Base-by-base conservation (phyloP, 164 flowering plant genomes). In the Annona squamosa region DNA sequence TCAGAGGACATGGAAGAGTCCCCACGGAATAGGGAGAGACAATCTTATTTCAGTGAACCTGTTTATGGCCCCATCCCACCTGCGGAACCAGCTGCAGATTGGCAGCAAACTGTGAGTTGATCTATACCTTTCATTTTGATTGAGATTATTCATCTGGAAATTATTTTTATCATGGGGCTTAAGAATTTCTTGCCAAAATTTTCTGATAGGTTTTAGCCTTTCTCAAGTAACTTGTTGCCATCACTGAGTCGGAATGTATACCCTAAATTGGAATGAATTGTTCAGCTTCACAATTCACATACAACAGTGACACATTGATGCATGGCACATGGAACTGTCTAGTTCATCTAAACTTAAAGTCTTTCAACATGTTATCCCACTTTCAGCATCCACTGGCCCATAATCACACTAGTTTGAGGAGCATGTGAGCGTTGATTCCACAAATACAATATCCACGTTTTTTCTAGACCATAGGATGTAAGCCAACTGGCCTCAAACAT, bases 1-100 rank as follows among this genome's bases (percentile, higher is more conserved):
- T 89, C 90, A 2, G 98, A 95, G 80, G 98, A 95, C 73, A 95
- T 95, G 99, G 97, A 93, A 75, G 98, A 93, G 84, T 95, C 99
- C 75, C 99, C 99, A 56, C 81, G 87, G 59, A 85, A 82, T 65
- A 88, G 83, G 84, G 99, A 91, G 78, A 85, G 77, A 62, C 75
- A 69, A 65, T 76, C 95, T 13, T 92, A 94, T 79, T 90, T 92
- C 78, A 75, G 43, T 66, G 97, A 90, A 77, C 94, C 98, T 77
- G 90, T 79, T 71, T 94, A 88, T 87, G 99, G 99, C 63, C 99
- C 97, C 42, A 86, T 85, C 5, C 93, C 84, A 62, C 97, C 99
- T 6, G 68, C 93, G 65, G 89, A 78, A 42, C 87, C 83, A 26
- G 75, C 87, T 74, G 88, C 84, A 71, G 88, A 84, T 82, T 94